Percentiles rank a stretch among this genome's conserved stretches.
Conservation (phyloP, 163 green algal genomes). For the Chlamydomonas reinhardtii region DNA sequence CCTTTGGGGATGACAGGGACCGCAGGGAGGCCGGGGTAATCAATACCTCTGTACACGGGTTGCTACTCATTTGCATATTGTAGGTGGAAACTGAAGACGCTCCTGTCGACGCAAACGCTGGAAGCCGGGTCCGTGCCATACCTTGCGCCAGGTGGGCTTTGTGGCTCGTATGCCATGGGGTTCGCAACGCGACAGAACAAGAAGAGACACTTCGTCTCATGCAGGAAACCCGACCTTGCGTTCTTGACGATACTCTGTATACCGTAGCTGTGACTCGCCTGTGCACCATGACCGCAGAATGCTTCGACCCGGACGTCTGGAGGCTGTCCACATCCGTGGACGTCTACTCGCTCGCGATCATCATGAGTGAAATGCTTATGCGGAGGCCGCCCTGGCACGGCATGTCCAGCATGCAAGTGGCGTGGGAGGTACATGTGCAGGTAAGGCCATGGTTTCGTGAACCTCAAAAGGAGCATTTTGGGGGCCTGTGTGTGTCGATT, state of each 20-base stretch:
- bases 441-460: neutral
- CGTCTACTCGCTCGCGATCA: slow-evolving; percentile 6
- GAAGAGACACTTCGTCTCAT: too few species aligned
- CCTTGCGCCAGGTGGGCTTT: slow-evolving; percentile 6
- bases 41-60: too few species aligned
- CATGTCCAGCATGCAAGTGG: neutral
- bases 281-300: neutral
- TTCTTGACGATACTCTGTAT: too few species aligned
- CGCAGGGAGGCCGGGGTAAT: too few species aligned
- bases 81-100: slow-evolving; percentile 11
- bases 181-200: too few species aligned
- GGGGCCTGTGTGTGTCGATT: too few species aligned
- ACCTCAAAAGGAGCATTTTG: too few species aligned
- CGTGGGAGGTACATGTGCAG: slow-evolving; percentile 14
- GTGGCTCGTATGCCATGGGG: too few species aligned
- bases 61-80: too few species aligned
- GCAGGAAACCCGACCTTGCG: too few species aligned
- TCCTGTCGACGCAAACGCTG: slow-evolving; percentile 12
- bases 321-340: neutral
- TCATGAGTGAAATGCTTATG: slow-evolving; percentile 13
- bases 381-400: slow-evolving; percentile 15
- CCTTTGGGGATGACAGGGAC: too few species aligned
- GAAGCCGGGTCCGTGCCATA: slow-evolving; percentile 31
- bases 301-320: slow-evolving; percentile 23
- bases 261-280: too few species aligned